Conservation (phyloP, 1,284 basidiomycete genomes). For the Ustilago loliicola region DNA sequence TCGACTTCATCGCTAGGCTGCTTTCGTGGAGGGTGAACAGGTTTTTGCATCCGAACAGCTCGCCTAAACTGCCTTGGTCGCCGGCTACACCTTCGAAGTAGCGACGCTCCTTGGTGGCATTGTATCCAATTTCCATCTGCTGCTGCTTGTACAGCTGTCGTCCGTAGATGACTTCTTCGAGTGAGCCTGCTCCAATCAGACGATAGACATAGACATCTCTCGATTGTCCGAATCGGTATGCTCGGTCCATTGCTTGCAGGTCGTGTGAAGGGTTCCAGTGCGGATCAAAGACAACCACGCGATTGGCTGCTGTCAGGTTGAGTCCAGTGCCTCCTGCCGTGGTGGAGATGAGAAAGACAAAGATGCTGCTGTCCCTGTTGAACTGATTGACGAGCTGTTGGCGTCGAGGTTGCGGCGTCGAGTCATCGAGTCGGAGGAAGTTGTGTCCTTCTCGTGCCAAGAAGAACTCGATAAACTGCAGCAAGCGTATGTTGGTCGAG, state of each 20-base stretch:
- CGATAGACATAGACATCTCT: constrained; percentile 59
- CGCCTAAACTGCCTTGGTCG: constrained; percentile 79
- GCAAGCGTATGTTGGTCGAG: constrained; percentile 84
- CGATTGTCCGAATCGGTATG: constrained; percentile 73
- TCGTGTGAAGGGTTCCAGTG: constrained; percentile 85
- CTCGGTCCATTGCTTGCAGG: constrained; percentile 87
- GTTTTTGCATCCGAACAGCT: constrained; percentile 84
- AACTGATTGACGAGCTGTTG: constrained; percentile 81
- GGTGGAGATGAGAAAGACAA: constrained; percentile 85
- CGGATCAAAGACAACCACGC: constrained; percentile 90
- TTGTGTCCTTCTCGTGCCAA: constrained; percentile 77
- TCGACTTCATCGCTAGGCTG: constrained; percentile 45
- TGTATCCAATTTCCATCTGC: constrained; percentile 86
- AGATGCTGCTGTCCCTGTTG: constrained; percentile 80
- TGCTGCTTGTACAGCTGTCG: constrained; percentile 90
- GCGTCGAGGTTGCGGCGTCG: constrained; percentile 70
- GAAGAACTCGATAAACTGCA: constrained; percentile 83
- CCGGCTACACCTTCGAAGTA: constrained; percentile 86
- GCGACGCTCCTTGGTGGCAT: constrained; percentile 71
- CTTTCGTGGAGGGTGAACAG: constrained; percentile 84
- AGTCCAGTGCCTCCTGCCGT: constrained; percentile 83
- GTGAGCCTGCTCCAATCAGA: constrained; percentile 55
- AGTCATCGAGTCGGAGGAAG: constrained; percentile 81
- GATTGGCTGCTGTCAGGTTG: constrained; percentile 89
- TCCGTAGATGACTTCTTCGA: constrained; percentile 76